Percentiles rank a stretch among this genome's conserved stretches.
These are phyloP conservation scores for Kuraishia cidri DNA, from an alignment of 805 yeast species.

Conservation along the genomic window DNA sequence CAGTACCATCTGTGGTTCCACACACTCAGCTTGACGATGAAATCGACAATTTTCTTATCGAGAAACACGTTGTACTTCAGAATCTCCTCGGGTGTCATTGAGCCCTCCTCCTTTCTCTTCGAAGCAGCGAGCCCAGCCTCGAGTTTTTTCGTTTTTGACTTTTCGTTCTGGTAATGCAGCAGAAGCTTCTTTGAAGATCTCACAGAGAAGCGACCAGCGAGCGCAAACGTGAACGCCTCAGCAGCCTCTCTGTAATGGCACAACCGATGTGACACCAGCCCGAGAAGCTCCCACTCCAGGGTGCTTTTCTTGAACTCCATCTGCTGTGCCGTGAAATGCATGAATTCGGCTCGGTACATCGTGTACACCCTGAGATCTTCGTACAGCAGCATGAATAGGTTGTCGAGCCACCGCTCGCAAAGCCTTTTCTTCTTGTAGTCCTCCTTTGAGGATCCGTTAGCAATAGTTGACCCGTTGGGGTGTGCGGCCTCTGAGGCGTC, in stretches of 20 bases:
- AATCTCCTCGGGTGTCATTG: conserved; percentile 13
- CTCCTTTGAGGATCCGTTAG: conserved; percentile 6
- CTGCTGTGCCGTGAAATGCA: conserved; percentile 85
- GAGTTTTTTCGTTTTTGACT: conserved; percentile 20
- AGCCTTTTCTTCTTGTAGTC: conserved; percentile 57
- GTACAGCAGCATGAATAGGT: conserved; percentile 57
- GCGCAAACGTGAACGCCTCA: conserved; percentile 68
- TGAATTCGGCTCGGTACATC: conserved; percentile 86
- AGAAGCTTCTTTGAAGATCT: conserved; percentile 69
- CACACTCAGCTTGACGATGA: conserved; percentile 73
- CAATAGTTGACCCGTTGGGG: conserved; percentile 3
- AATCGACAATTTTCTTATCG: conserved; percentile 54
- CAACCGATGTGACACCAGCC: conserved; percentile 75
- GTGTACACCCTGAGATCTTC: conserved; percentile 79
- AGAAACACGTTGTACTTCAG: conserved; percentile 27
- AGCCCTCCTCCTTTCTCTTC: conserved; percentile 2
- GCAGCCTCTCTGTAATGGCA: conserved; percentile 86
- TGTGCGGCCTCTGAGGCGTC: not conserved
- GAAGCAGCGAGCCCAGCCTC: conserved; percentile 5
- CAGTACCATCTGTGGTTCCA: conserved; percentile 98
- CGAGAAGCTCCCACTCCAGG: conserved; percentile 88
- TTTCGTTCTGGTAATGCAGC: conserved; percentile 50
- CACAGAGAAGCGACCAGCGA: conserved; percentile 71
- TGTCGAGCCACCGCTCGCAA: conserved; percentile 71
- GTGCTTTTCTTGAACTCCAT: conserved; percentile 70